Evolutionary conservation across 2,329 filamentous ascomycete species (phyloP), one percentile per base, ranked within the genome.

Genomic region (Talaromyces amestolkiae): DNA sequence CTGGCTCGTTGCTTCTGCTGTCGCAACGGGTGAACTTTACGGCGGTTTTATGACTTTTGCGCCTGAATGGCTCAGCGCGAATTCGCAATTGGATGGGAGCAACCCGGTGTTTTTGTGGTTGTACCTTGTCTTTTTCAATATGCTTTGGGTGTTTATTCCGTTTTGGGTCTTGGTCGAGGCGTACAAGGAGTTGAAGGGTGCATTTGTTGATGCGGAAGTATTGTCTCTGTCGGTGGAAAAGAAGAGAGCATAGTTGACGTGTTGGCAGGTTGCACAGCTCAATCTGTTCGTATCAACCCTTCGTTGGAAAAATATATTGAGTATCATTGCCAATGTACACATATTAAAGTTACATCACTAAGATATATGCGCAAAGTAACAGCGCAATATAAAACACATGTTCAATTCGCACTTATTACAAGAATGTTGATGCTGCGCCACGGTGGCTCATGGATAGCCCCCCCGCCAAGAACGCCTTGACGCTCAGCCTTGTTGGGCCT

Each of bases 21-120:
- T 89, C 49, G 87, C 86, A 11, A 87, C 86, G n/a, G 86, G 80
- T 11, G 87, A 89, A 75, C 76, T 89, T 51, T 89, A 89, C 76
- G 87, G 87, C 6, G 80, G 78, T 0, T 88, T 84, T 73, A 88
- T 89, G 86, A 89, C 87, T 0, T 89, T 89, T 74, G 84, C 82
- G 47, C 87, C 87, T 39, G 87, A 89, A 73, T 89, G 86, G 87
- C 73, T 89, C 69, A 85, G 81, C 2, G 86, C 85, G 0, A 85
- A 79, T 56, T 77, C 82, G 17, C 85, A 85, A 70, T 76, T 89
- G 64, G 83, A 86, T 67, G 86, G 83, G 0, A 81, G 80, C 35
- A 86, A 88, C 68, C 85, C 82, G 68, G 86, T 89, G 75, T 89
- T 87, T 71, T 73, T 86, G 73, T 88, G 86, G 85, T 75, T 89